Base-by-base conservation (phyloP, 208 protist genomes). In the Acanthamoeba polyphaga region DNA sequence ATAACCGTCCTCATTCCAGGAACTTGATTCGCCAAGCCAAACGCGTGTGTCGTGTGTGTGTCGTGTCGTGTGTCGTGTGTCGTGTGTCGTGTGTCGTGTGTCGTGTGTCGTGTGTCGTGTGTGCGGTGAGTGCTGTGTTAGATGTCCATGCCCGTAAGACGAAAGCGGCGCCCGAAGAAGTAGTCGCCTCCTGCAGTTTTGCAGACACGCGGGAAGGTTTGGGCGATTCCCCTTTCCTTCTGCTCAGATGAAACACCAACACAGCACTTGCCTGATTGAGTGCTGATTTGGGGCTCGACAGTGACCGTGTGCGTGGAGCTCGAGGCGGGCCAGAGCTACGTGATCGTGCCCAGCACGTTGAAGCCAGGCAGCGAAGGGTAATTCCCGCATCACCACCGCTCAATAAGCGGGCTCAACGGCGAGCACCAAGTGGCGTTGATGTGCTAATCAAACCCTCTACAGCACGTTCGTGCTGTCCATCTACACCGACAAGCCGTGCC, bases 401-500 rank as follows among this genome's bases (percentile, higher is more conserved):
- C n/a, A n/a, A n/a, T n/a, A n/a, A n/a, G n/a, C n/a, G n/a, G n/a
- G n/a, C n/a, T n/a, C n/a, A n/a, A n/a, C n/a, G n/a, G n/a, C n/a
- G n/a, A n/a, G n/a, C n/a, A n/a, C n/a, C n/a, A n/a, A n/a, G 10
- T 24, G 60, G 3, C 3, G 60, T 17, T 66, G 60, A 66, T 3
- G 10, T 27, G 3, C 12, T 66, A 17, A 24, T 17, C 60, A 5
- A 24, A 4, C 60, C 3, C 60, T 5, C 5, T 3, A 6, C 60
- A 78, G 70, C 8, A 43, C 70, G 12, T 78, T 78, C 29, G 70
- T 46, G n/a, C 70, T 78, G 70, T 78, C 70, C 19, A 38, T 78
- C 70, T 78, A 78, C 70, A 78, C 70, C 19, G n/a, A 78, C 70
- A 78, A 78, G 32, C n/a, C 4, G n/a, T 78, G 70, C 34, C 64